Base-by-base conservation (phyloP, 306 rosid genomes). In the Myrica gale region DNA sequence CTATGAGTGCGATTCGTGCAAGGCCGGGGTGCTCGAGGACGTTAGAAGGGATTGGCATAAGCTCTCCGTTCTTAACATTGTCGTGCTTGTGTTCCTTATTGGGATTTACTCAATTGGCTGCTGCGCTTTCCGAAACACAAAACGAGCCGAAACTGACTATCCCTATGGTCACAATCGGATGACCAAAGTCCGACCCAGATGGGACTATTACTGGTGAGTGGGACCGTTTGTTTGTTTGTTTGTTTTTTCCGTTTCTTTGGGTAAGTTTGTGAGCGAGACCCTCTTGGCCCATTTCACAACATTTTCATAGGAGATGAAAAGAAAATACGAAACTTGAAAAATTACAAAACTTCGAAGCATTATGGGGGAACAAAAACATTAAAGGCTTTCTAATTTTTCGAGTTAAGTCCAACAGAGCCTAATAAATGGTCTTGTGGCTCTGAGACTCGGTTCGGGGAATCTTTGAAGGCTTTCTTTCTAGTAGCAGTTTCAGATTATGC, bases 1-100 rank as follows among this genome's bases (percentile, higher is more conserved):
- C 86, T 96, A 88, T 76, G 99, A 96, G 83, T 96, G 99, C 47
- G 92, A 89, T 69, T 90, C 99, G 0, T 96, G 99, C 97, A 96
- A 92, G 63, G 97, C 92, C 5, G 98, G 97, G 50, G 98, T 96
- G 41, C 87, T 90, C 17, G 98, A 96, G 79, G 81, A 87, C 45
- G 84, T 88, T 17, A 83, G 91, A 67, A 81, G 86, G 71, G 90
- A 88, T 21, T 96, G 99, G 99, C 98, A 82, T 79, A 96, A 96
- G 82, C 85, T 96, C 72, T 87, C 93, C 3, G 90, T 96, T 39
- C 93, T 96, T 16, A 89, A 81, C 19, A 85, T 96, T 16, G 80
- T 88, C 47, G 53, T 92, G 83, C 79, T 92, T 41, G 80, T 92
- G 21, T 53, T 92, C 43, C 98, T 96, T 70, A 92, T 96, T 4